Evolutionary conservation across 208 protist species (phyloP).

Genomic region (Perkinsela sp.): DNA sequence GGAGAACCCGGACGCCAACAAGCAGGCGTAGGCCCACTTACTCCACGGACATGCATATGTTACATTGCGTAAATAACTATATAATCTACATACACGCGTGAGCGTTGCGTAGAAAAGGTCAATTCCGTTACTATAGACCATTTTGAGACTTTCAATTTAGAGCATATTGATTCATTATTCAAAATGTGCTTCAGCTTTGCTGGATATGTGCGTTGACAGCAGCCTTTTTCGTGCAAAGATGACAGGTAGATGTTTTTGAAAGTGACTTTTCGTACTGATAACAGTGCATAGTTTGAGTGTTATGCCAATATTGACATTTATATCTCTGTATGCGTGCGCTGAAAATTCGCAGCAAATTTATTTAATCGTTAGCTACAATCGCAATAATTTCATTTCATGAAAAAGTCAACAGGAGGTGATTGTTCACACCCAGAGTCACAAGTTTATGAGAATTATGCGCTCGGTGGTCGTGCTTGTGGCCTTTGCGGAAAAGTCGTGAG

Average conservation of each 20-base stretch:
- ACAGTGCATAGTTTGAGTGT: too few relatives aligned
- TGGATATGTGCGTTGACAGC: too few relatives aligned
- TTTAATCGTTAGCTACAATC: too few relatives aligned
- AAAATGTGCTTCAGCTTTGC: neutral
- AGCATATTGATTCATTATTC: neutral
- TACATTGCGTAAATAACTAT: neutral
- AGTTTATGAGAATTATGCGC: neutral
- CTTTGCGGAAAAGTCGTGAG: conserved; percentile 12
- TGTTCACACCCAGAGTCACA: conserved; percentile 10
- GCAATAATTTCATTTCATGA: too few relatives aligned
- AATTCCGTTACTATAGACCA: too few relatives aligned
- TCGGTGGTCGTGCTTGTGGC: conserved; percentile 11
- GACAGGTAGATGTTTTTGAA: too few relatives aligned
- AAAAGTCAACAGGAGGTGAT: conserved; percentile 1
- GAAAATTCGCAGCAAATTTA: too few relatives aligned
- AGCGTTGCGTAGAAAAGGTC: neutral
- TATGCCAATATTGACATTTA: too few relatives aligned
- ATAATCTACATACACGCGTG: neutral
- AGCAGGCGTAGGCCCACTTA: neutral
- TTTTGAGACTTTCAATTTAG: neutral
- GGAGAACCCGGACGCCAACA: conserved; percentile 1
- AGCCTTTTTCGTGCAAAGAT: too few relatives aligned
- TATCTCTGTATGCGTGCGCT: too few relatives aligned
- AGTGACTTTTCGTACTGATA: too few relatives aligned
- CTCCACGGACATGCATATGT: neutral